A percentile compares a stretch with the other conserved stretches of the same genome.
These are phyloP conservation scores for Colletotrichum phormii DNA, from an alignment of 2,329 filamentous ascomycete genomes.

Conservation along the genomic window DNA sequence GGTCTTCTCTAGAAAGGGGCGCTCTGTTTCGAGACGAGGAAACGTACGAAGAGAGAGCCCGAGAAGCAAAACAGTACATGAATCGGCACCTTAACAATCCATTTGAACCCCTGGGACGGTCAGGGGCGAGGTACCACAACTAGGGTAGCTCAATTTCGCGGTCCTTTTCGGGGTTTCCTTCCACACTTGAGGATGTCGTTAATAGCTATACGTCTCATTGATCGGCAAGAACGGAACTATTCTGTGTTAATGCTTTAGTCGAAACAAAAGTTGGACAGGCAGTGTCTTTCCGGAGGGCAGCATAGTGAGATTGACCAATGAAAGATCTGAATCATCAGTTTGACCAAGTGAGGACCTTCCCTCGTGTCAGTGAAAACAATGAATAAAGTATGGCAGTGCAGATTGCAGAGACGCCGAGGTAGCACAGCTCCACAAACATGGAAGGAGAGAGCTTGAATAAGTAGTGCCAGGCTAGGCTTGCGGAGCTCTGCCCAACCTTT, in stretches of 20 bases:
- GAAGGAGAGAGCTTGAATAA: constrained; percentile 9
- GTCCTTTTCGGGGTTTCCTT: not conserved
- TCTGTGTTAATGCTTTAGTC: not conserved
- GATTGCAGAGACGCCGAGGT: not conserved
- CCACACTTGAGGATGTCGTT: not conserved
- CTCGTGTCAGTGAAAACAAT: not conserved
- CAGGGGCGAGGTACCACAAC: constrained; percentile 11
- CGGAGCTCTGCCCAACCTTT: not conserved
- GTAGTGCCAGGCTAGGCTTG: not conserved
- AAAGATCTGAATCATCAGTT: not conserved
- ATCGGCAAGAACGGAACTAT: not conserved
- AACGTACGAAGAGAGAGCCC: constrained; percentile 25
- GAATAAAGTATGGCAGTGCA: not conserved
- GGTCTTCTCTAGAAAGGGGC: constrained; percentile 10
- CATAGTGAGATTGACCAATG: not conserved
- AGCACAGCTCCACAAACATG: not conserved
- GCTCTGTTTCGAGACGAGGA: constrained; percentile 9
- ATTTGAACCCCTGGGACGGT: constrained; percentile 30
- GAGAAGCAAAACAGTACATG: constrained; percentile 21
- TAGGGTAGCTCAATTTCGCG: not conserved
- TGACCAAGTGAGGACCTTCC: not conserved
- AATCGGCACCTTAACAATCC: constrained; percentile 29
- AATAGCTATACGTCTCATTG: not conserved
- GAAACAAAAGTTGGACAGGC: not conserved
- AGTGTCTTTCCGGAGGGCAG: not conserved